Evolutionary conservation across 2,329 filamentous ascomycete genomes (phyloP).

Genomic region (Xylariales sp.): DNA sequence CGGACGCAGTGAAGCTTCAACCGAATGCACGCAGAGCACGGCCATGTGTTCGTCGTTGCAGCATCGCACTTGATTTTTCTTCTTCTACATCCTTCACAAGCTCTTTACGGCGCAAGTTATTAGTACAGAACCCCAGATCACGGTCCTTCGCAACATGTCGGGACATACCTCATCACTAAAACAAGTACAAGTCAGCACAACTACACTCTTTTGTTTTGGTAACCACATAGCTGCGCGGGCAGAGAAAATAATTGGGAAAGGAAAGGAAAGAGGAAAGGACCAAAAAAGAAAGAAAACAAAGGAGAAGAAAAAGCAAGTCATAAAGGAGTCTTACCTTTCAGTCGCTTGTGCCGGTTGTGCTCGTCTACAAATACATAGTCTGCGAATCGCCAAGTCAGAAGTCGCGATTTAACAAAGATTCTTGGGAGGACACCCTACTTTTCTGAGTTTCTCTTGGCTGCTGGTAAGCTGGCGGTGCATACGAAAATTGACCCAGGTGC

Average conservation of each 20-base stretch:
- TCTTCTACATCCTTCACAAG: slow-evolving; percentile 89
- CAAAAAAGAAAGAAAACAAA: no score
- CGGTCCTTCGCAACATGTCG: no score
- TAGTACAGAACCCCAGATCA: background rate
- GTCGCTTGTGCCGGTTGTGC: slow-evolving; percentile 93
- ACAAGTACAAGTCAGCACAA: background rate
- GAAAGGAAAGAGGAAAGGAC: no score
- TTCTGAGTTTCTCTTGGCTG: slow-evolving; percentile 73
- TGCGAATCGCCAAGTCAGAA: slow-evolving; percentile 31
- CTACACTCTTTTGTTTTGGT: no score
- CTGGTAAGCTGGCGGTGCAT: slow-evolving; percentile 59
- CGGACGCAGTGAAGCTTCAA: slow-evolving; percentile 91
- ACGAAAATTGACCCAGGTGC: slow-evolving; percentile 72
- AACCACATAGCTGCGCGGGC: no score
- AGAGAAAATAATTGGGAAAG: no score
- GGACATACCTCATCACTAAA: slow-evolving; percentile 7
- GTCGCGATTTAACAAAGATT: no score
- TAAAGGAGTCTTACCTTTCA: slow-evolving; percentile 66
- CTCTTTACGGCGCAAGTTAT: slow-evolving; percentile 84
- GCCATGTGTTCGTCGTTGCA: slow-evolving; percentile 95
- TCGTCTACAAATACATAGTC: slow-evolving; percentile 99
- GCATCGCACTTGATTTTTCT: slow-evolving; percentile 98
- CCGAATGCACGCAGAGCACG: slow-evolving; percentile 87
- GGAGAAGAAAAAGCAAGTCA: slow-evolving; percentile 5
- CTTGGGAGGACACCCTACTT: slow-evolving; percentile 60